Base-by-base conservation (phyloP, 257 asterid genomes). In the Nicotiana tomentosiformis region DNA sequence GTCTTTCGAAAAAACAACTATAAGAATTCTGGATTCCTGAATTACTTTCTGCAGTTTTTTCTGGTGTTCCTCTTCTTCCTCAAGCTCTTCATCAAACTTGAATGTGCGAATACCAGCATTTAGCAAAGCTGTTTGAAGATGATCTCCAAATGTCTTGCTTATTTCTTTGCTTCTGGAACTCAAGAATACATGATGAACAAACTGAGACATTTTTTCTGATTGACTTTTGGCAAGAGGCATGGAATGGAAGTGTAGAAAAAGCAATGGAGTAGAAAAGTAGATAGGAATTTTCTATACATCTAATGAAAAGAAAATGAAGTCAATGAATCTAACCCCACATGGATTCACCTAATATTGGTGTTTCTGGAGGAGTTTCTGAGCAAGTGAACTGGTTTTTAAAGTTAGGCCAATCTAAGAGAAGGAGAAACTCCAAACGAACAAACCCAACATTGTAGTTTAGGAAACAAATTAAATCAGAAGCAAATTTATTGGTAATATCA, bases 101-200 rank as follows among this genome's bases (percentile, higher is more conserved):
- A 82, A 55, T 51, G 81, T 20, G 23, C 30, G 53, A 26, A 82
- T 69, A 20, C 84, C 84, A 20, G 53, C 81, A 67, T 20, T 33
- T 18, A 67, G 9, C 69, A 82, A 56, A 39, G 81, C 80, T 29
- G n/a, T 70, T 23, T 69, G 62, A 72, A 82, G 81, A 57, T 57
- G 68, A 69, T 29, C 57, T 20, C 55, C 78, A 72, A 82, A 69
- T 4, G 66, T 56, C 14, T 70, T 68, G 69, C 83, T 43, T 32
- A 56, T 62, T 12, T 61, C 83, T 32, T 39, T 64, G n/a, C 29
- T 77, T 56, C 61, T 53, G 53, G 70, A 82, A 82, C 84, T 82
- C 35, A 82, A 69, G 66, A 69, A 69, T 57, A 23, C 84, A 53
- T 82, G 78, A 82, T 69, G 49, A 66, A 18, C 49, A 10, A 81